Percentiles rank a stretch among this genome's conserved stretches.
Conservation (phyloP, 352 stramenopile genomes). For the Thalassiosira ordinaria region DNA sequence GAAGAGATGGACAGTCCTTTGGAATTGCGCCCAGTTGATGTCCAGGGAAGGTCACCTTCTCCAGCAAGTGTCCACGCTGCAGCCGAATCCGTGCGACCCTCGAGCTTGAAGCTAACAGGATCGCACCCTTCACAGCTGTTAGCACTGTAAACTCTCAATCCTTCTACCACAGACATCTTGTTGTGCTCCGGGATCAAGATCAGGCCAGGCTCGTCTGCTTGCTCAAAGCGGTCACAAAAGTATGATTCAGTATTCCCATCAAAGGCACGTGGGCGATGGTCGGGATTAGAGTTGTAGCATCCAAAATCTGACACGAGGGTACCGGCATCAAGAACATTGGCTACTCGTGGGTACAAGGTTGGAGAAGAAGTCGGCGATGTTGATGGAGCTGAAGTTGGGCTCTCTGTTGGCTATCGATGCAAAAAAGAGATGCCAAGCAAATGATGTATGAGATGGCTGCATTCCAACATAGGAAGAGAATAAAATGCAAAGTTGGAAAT, state of each 20-base stretch:
- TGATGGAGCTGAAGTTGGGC: not conserved
- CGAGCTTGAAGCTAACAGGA: conserved; percentile 8
- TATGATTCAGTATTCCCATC: not conserved
- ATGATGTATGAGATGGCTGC: no score
- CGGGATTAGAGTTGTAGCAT: not conserved
- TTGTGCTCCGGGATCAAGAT: not conserved
- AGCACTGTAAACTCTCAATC: conserved; percentile 5
- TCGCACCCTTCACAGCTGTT: not conserved
- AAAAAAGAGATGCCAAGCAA: no score
- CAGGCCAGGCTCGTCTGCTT: not conserved
- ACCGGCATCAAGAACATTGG: not conserved
- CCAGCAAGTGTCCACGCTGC: not conserved
- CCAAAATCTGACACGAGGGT: not conserved
- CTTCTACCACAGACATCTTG: conserved; percentile 4
- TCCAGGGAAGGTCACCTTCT: conserved; percentile 6
- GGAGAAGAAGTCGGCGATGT: not conserved
- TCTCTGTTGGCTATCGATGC: not conserved
- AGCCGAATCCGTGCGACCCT: conserved; percentile 7
- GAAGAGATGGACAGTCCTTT: not conserved
- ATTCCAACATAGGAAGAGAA: no score
- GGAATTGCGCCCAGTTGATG: not conserved
- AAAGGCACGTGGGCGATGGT: not conserved
- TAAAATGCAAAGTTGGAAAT: no score
- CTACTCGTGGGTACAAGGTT: not conserved
- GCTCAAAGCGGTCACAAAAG: not conserved